Base-by-base conservation (phyloP, 306 rosid genomes). In the Canavalia gladiata region DNA sequence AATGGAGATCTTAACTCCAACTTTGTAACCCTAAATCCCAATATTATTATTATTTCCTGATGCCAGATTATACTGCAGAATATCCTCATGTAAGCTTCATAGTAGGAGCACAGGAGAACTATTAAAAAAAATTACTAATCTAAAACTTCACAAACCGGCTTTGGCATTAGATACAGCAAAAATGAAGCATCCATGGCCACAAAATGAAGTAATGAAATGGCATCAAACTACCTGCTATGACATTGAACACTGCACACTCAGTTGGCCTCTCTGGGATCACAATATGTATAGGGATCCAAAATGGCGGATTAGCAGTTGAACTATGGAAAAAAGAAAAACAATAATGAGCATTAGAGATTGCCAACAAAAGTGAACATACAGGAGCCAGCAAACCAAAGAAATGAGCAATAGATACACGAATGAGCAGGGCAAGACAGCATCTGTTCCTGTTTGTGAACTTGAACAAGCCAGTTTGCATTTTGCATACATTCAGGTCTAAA, bases 191-290 rank as follows among this genome's bases (percentile, higher is more conserved):
- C 72, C 60, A 67, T 2, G 74, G 31, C 69, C 35, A 71, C 11
- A 75, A 72, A 67, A 82, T 72, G n/a, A 75, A 75, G 72, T 74
- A 30, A 55, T 50, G 63, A 57, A 30, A 55, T 50, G 63, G 51
- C 83, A 62, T 69, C 79, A 80, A 85, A 30, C 69, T 95, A 95
- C 99, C 99, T 82, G 99, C 99, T 67, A 89, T 91, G 81, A 93
- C 96, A 81, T 95, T 95, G 83, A 95, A 93, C 57, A 90, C 94
- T 34, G 93, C 96, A 87, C 98, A 91, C 87, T 95, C 99, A 29
- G 99, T 95, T 0, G 99, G 98, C 76, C 99, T 89, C 88, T 95
- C 99, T 28, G 99, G 99, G 80, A 91, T 90, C 80, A 95, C 97
- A 75, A 91, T 89, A 72, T 95, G 97, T 74, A 95, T 93, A 35